Conservation (phyloP, 2,329 filamentous ascomycete genomes). For the Fusarium pilosicola region DNA sequence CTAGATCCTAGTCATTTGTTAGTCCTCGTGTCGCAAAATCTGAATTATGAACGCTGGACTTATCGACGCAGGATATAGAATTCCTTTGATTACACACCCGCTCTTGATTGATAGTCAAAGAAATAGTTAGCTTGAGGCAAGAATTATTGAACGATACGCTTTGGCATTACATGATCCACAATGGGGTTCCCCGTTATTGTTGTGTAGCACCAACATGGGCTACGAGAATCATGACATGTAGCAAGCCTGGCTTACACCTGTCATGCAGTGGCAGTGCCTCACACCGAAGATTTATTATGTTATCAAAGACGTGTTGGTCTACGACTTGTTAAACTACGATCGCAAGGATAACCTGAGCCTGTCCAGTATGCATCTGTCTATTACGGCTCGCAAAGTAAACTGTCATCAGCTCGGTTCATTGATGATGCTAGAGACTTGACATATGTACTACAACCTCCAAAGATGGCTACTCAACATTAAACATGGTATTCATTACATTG, state of each 20-base stretch:
- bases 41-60: fast-evolving
- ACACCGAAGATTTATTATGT: background rate
- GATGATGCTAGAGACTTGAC: background rate
- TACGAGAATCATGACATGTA: background rate
- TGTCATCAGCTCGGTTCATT: too few species aligned
- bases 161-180: too few species aligned
- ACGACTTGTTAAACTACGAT: too few species aligned
- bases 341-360: background rate
- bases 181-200: background rate
- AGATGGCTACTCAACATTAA: background rate
- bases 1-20: slow-evolving; percentile 22
- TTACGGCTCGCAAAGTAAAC: background rate
- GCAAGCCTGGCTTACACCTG: background rate
- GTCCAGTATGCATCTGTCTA: background rate
- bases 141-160: fast-evolving
- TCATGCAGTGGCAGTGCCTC: background rate
- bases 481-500: slow-evolving; percentile 7
- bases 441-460: background rate
- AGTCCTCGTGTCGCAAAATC: fast-evolving
- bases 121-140: background rate
- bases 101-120: background rate
- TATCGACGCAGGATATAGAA: fast-evolving
- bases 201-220: background rate
- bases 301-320: background rate
- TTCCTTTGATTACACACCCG: background rate